Evolutionary conservation across 768 basidiomycete species (phyloP).

Genomic region (Lactifluus echinatus): DNA sequence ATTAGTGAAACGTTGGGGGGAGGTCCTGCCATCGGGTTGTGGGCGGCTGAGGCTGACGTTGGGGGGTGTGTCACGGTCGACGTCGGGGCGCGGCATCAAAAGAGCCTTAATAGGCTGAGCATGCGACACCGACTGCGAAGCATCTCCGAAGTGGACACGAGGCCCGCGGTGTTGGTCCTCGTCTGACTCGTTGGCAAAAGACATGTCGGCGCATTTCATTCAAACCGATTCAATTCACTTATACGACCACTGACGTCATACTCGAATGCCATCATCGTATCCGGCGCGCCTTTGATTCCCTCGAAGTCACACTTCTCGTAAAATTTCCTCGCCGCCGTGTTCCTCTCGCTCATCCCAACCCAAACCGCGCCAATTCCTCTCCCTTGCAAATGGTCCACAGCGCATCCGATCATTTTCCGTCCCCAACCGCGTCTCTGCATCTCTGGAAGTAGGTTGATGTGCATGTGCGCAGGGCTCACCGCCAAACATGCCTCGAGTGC

Average conservation of each 20-base stretch:
- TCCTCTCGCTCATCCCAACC: constrained; percentile 61
- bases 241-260: constrained; percentile 5
- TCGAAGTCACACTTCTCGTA: constrained; percentile 57
- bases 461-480: constrained; percentile 67
- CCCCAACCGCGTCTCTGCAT: constrained; percentile 69
- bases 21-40: not conserved
- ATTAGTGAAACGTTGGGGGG: constrained; percentile 14
- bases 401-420: constrained; percentile 47
- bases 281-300: constrained; percentile 43
- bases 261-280: constrained; percentile 45
- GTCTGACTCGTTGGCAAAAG: not conserved
- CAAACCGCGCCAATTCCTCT: constrained; percentile 44
- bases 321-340: constrained; percentile 50
- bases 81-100: not conserved
- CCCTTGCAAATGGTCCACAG: constrained; percentile 44
- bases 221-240: not conserved
- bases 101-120: not conserved
- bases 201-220: not conserved
- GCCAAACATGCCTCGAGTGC: constrained; percentile 42
- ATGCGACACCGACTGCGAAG: not conserved
- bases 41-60: not conserved
- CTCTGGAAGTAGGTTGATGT: constrained; percentile 60
- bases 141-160: constrained; percentile 8
- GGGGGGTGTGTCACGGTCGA: not conserved
- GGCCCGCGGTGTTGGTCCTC: not conserved